Percentiles rank a stretch among this genome's conserved stretches.
These are phyloP conservation scores for Phytomonas sp. DNA, from an alignment of 208 protist genomes.

Conservation along the genomic window DNA sequence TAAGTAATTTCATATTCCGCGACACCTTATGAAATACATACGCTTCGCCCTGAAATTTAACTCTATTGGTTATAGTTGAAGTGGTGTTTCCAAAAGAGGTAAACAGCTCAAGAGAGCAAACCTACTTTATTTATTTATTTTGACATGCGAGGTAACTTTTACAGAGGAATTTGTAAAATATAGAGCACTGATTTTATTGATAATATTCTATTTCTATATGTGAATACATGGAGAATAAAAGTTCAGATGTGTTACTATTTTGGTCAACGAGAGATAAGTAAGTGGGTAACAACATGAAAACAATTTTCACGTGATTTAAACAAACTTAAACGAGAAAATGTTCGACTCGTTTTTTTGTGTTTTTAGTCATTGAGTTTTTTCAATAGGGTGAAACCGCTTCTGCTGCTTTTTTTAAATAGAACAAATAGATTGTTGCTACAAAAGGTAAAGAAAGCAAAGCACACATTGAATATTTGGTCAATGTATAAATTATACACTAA, in stretches of 20 bases:
- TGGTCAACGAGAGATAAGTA: not conserved
- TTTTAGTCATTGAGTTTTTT: not conserved
- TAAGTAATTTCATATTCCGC: not conserved
- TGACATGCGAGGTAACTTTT: not conserved
- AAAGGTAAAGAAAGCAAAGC: not conserved
- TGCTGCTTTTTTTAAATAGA: not conserved
- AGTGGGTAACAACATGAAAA: not conserved
- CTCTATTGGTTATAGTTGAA: not conserved
- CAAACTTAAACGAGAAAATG: not conserved
- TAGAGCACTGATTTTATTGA: not conserved
- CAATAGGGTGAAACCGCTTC: not conserved
- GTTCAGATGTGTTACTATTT: not conserved
- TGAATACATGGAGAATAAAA: not conserved
- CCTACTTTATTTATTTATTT: not conserved
- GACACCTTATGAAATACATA: not conserved
- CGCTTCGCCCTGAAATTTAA: not conserved
- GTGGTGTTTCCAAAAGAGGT: not conserved
- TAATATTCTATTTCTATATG: not conserved
- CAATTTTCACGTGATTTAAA: not conserved
- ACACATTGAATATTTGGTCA: not conserved
- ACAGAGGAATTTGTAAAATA: not conserved
- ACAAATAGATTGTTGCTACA: not conserved
- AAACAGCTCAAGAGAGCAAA: not conserved
- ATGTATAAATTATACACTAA: not conserved
- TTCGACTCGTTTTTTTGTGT: not conserved